Base-by-base conservation (phyloP, 2,329 filamentous ascomycete species). In the Sarocladium strictum region DNA sequence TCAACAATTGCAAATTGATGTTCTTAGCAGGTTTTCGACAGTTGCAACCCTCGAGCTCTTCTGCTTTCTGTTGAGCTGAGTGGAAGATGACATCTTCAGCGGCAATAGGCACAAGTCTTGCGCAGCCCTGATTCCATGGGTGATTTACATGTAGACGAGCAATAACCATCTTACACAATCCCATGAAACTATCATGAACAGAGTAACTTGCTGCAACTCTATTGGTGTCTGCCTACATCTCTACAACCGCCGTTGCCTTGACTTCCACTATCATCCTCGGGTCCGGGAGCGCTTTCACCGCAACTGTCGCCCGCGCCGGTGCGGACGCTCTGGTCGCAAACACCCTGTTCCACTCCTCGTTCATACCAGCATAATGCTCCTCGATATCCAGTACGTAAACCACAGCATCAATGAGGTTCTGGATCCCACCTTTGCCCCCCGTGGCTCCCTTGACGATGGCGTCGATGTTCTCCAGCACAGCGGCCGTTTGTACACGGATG, bases 261-360 rank as follows among this genome's bases (percentile, higher is more conserved):
- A 69, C 60, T 56, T 69, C 67, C 1, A 69, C 67, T 33, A 67
- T 51, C 54, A 69, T 61, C 19, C 65, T 58, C 24, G 64, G 63
- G 54, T 67, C 63, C 6, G 67, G 66, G 53, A 69, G 55, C 51
- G 65, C 60, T 45, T 59, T 64, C 43, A 69, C 62, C 4, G 63
- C 65, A 55, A 69, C 61, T 1, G 66, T 68, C 4, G 67, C 65
- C 23, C 66, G 53, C 7, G 72, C 69, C 4, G 72, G 72, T 1
- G 72, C 72, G 53, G 59, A 63, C 1, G 58, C 62, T 6, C 70
- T 64, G 29, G 67, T 65, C 14, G 64, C 26, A 56, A 71, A 76
- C 7, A 75, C 64, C 59, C 72, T 71, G 57, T 75, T 75, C 73
- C 72, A 75, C 58, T 72, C 72, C 58, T 73, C 72, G 52, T 76